These are phyloP conservation scores for Globisporangium middletonii DNA, from an alignment of 352 stramenopile genomes.

Conservation along the genomic window DNA sequence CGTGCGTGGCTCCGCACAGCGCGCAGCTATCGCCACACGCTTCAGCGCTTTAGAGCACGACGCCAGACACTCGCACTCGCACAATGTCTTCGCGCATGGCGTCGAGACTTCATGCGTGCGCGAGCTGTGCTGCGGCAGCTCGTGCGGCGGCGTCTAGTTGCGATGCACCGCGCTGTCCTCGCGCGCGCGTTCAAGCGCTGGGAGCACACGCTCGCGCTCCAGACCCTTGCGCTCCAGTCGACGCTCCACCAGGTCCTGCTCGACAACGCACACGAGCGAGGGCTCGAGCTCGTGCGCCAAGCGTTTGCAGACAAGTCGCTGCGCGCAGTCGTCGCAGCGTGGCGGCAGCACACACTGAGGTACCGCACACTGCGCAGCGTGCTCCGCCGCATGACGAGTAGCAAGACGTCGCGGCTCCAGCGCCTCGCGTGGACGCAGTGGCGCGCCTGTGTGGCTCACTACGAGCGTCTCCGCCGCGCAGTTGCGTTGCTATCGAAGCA, in stretches of 20 bases:
- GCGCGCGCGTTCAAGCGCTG: conserved; percentile 2
- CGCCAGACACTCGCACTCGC: too few species aligned
- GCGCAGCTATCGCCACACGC: too few species aligned
- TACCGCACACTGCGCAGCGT: background rate
- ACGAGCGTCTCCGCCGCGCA: background rate
- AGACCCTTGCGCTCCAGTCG: conserved; percentile 5
- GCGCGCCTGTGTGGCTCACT: background rate
- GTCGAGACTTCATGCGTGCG: background rate
- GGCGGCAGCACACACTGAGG: background rate
- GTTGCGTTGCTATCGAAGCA: background rate
- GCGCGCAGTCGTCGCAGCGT: conserved; percentile 1
- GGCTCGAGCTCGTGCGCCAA: background rate
- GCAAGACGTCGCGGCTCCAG: background rate
- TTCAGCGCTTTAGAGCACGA: too few species aligned
- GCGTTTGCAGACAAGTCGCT: background rate
- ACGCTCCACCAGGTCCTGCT: conserved; percentile 9
- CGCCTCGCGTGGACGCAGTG: conserved; percentile 6
- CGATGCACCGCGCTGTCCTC: background rate
- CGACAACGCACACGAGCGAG: conserved; percentile 5
- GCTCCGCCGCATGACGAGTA: background rate
- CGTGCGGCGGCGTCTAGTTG: background rate
- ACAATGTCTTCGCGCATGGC: too few species aligned
- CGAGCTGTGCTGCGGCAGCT: background rate
- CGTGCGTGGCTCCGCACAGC: too few species aligned
- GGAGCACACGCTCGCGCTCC: conserved; percentile 1